Evolutionary conservation across 2,329 filamentous ascomycete genomes (phyloP), one percentile per base, ranked within the genome.

Genomic region (Aspergillus brasiliensis): DNA sequence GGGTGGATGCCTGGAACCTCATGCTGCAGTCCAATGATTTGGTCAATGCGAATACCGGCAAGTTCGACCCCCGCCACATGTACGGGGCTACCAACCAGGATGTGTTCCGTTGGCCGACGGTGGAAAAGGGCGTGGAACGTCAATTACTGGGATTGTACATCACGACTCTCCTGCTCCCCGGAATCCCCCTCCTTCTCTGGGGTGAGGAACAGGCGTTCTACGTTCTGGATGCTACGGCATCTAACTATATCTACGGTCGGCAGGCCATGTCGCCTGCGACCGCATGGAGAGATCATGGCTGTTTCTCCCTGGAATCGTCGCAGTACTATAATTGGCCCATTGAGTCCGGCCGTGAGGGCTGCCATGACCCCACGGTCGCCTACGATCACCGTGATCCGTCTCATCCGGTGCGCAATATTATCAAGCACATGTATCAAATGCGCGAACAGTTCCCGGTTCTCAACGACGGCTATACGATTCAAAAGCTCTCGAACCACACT

Each of bases 191-290:
- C 28, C 72, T 87, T 10, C 79, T 83, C 17, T 88, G 84, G 83
- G 86, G 86, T 17, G 86, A 88, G 67, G 86, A 88, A 68, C 86
- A 88, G 72, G 83, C 82, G 0, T 85, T 85, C 59, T 88, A 88
- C 64, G 73, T 86, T 1, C 75, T 88, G 2, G 86, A 88, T 68
- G 87, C 83, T 60, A 87, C 85, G 1, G 86, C 86, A 4, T 75
- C 76, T 57, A 88, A 88, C 65, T 88, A 88, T 67, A 80, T 88
- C 34, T 88, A 84, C 67, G 86, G 86, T 19, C 82, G 86, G 65
- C 83, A 85, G 67, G 75, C 86, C 1, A 87, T 88, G 81, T 82
- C 83, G 6, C 80, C 84, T 2, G 78, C 84, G 1, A 81, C 81
- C 2, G 86, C 86, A 2, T 88, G 86, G 86, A 83, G 86, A 65